These are phyloP conservation scores for Kalanchoe fedtschenkoi DNA, from an alignment of 164 flowering plant genomes.

Conservation along the genomic window DNA sequence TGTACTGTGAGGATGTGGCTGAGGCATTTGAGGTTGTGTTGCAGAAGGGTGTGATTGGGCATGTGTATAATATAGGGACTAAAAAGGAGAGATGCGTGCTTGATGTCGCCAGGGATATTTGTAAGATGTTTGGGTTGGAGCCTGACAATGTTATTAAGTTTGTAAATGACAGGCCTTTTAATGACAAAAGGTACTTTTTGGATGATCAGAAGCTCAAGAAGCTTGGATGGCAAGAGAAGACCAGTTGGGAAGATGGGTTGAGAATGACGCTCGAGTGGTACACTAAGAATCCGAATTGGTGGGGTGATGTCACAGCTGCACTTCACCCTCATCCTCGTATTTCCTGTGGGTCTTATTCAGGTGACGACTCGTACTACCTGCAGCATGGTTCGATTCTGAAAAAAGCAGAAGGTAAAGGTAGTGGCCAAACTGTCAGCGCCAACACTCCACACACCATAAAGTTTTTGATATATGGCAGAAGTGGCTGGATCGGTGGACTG, in stretches of 20 bases:
- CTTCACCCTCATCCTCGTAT: constrained; percentile 9
- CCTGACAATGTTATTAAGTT: constrained; percentile 5
- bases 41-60: constrained; percentile 7
- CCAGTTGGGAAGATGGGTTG: constrained; percentile 9
- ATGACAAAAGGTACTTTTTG: constrained; percentile 9
- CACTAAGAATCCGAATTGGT: constrained; percentile 7
- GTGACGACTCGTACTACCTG: constrained; percentile 1
- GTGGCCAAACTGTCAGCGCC: neutral
- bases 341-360: neutral
- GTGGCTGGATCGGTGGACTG: constrained; percentile 2
- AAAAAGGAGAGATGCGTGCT: constrained; percentile 7
- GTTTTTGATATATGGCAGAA: constrained; percentile 2
- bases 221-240: constrained; percentile 10
- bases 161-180: constrained; percentile 8
- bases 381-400: constrained; percentile 3
- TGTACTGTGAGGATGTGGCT: constrained; percentile 10
- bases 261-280: constrained; percentile 7
- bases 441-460: neutral
- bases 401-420: neutral
- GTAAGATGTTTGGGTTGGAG: neutral
- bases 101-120: constrained; percentile 7
- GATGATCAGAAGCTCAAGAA: constrained; percentile 10
- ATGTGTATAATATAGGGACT: constrained; percentile 9
- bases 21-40: constrained; percentile 8
- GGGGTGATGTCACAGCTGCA: constrained; percentile 9